Evolutionary conservation across 2,329 filamentous ascomycete genomes (phyloP).

Genomic region (Cladosporium phlei): DNA sequence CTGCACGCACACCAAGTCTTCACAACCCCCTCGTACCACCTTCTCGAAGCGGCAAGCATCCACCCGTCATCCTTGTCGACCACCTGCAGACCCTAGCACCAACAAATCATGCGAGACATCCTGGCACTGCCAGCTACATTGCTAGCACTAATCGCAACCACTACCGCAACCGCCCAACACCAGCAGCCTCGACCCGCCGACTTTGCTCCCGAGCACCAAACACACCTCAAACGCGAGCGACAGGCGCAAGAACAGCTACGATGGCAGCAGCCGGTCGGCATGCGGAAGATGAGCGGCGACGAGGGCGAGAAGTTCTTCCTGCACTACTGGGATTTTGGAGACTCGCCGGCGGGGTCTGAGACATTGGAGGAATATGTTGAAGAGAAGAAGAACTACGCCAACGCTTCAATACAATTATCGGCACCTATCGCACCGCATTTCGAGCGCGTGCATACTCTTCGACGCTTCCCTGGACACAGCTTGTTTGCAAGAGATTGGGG

Average conservation of each 20-base stretch:
- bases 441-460: neutral
- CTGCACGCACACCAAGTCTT: neutral
- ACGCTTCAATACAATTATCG: slow-evolving; percentile 7
- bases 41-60: slow-evolving; percentile 3
- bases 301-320: slow-evolving; percentile 69
- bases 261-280: slow-evolving; percentile 51
- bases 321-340: slow-evolving; percentile 55
- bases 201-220: slow-evolving; percentile 46
- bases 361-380: slow-evolving; percentile 2
- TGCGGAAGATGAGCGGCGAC: slow-evolving; percentile 68
- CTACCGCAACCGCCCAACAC: slow-evolving; percentile 31
- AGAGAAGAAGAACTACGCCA: neutral
- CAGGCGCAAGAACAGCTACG: slow-evolving; percentile 37
- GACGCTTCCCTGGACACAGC: slow-evolving; percentile 27
- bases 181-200: slow-evolving; percentile 42
- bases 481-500: slow-evolving; percentile 53
- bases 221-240: slow-evolving; percentile 38
- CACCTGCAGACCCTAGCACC: slow-evolving; percentile 9
- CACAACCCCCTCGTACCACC: slow-evolving; percentile 2
- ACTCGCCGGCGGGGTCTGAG: slow-evolving; percentile 7
- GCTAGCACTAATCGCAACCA: slow-evolving; percentile 18
- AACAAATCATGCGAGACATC: slow-evolving; percentile 23
- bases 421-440: slow-evolving; percentile 12
- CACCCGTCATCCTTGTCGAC: slow-evolving; percentile 8
- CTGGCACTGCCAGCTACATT: slow-evolving; percentile 26